Percentiles rank a stretch among this genome's conserved stretches.
These are phyloP conservation scores for Penicillium subrubescens DNA, from an alignment of 495 filamentous ascomycete species.

Conservation along the genomic window DNA sequence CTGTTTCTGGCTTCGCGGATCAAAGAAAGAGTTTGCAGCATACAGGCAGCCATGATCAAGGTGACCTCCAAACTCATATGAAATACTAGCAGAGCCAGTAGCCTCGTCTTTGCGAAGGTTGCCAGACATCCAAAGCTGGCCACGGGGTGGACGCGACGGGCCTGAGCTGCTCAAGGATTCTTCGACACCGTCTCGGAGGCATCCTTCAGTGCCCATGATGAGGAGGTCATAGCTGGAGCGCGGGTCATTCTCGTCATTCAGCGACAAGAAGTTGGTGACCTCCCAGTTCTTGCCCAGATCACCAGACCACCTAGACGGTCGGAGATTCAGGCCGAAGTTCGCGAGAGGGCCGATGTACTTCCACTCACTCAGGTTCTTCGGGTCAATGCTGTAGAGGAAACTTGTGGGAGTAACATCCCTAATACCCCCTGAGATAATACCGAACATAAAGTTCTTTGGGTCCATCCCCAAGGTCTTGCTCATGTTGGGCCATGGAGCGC, in stretches of 20 bases:
- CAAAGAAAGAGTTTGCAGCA: conserved; percentile 23
- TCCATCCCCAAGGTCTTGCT: conserved; percentile 5
- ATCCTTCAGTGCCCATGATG: conserved; percentile 22
- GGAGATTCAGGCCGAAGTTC: conserved; percentile 7
- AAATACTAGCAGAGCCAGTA: conserved; percentile 1
- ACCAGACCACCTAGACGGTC: conserved; percentile 22
- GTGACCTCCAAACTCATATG: conserved; percentile 15
- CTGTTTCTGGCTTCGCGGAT: conserved; percentile 15
- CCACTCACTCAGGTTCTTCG: conserved; percentile 1
- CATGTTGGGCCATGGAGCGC: conserved; percentile 13
- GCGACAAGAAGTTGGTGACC: conserved; percentile 18
- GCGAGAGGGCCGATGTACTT: conserved; percentile 6
- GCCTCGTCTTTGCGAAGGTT: conserved; percentile 1
- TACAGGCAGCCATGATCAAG: conserved; percentile 22
- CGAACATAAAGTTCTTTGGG: not conserved
- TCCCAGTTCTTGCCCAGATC: conserved; percentile 24
- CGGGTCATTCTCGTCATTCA: not conserved
- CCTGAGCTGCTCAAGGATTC: not conserved
- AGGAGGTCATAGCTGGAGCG: conserved; percentile 5
- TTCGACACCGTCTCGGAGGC: not conserved
- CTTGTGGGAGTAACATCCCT: conserved; percentile 5
- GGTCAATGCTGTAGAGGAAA: conserved; percentile 4
- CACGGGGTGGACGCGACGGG: conserved; percentile 13
- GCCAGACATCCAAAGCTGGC: conserved; percentile 24
- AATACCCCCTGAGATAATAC: conserved; percentile 10